Conservation (phyloP, 805 yeast species). For the Kuraishia ogatae region DNA sequence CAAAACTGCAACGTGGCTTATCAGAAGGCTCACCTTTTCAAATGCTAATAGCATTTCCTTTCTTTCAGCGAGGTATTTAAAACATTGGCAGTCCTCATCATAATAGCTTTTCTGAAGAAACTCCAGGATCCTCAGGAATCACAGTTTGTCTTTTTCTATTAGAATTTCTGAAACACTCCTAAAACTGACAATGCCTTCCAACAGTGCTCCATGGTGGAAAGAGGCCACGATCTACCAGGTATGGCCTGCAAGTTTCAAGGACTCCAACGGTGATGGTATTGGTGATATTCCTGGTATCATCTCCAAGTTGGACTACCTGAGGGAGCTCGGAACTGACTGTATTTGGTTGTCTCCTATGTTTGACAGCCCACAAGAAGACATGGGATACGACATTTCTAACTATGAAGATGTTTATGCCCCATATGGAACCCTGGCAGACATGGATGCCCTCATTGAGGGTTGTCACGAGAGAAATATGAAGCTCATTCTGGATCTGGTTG, state of each 20-base stretch:
- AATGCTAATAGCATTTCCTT: no score
- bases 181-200: background rate
- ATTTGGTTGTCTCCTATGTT: constrained; percentile 53
- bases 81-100: background rate
- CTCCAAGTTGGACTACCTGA: constrained; percentile 41
- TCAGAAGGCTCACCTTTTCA: background rate
- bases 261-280: constrained; percentile 49
- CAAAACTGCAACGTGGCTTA: background rate
- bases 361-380: constrained; percentile 51
- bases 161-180: no score
- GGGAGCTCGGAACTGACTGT: constrained; percentile 40
- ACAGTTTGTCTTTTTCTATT: background rate
- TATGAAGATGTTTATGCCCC: constrained; percentile 41
- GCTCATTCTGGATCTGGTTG: constrained; percentile 45
- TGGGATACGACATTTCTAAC: constrained; percentile 55
- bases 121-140: background rate
- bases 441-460: constrained; percentile 37
- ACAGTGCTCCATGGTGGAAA: constrained; percentile 38
- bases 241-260: constrained; percentile 55
- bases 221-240: constrained; percentile 48
- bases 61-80: no score
- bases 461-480: constrained; percentile 41
- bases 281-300: constrained; percentile 51
- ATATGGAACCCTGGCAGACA: constrained; percentile 47
- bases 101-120: background rate